phyloP scores from a whole-genome alignment of 805 yeast genomes.

The Kodamaea hsintzibuensis region DNA sequence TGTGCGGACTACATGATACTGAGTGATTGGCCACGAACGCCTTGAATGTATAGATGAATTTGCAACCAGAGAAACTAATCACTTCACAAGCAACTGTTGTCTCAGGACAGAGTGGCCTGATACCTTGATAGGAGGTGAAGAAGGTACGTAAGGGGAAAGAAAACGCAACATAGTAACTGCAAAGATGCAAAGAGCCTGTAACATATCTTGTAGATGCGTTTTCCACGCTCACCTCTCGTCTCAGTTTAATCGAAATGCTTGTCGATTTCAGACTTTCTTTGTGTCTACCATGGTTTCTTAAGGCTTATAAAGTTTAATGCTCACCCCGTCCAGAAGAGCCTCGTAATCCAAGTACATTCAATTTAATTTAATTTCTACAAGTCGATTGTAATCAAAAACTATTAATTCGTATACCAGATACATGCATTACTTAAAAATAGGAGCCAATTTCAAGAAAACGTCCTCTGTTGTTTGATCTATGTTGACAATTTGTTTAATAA shows the following conservation, averaged over 20 bases:
- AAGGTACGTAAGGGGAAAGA: background rate
- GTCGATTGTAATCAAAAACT: background rate
- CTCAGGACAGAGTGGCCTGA: background rate
- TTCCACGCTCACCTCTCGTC: background rate
- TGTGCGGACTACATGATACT: too few species aligned
- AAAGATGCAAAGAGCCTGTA: background rate
- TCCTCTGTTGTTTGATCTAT: slow-evolving; percentile 26
- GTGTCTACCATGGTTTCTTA: background rate
- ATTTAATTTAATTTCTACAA: too few species aligned
- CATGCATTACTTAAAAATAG: slow-evolving; percentile 17
- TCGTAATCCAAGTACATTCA: background rate
- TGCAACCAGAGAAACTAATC: too few species aligned
- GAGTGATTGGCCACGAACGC: too few species aligned
- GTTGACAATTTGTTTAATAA: slow-evolving; percentile 37
- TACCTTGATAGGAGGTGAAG: background rate
- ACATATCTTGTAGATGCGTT: background rate
- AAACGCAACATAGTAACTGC: background rate
- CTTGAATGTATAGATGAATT: too few species aligned
- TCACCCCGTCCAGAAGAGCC: background rate
- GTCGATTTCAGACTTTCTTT: too few species aligned
- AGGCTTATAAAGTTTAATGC: background rate
- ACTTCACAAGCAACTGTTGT: background rate
- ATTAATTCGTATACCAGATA: slow-evolving; percentile 1
- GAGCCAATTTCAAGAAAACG: slow-evolving; percentile 21
- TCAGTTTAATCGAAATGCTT: too few species aligned